These are phyloP conservation scores for Leucocoprinus sp. DNA, from an alignment of 768 basidiomycete genomes.

Conservation along the genomic window DNA sequence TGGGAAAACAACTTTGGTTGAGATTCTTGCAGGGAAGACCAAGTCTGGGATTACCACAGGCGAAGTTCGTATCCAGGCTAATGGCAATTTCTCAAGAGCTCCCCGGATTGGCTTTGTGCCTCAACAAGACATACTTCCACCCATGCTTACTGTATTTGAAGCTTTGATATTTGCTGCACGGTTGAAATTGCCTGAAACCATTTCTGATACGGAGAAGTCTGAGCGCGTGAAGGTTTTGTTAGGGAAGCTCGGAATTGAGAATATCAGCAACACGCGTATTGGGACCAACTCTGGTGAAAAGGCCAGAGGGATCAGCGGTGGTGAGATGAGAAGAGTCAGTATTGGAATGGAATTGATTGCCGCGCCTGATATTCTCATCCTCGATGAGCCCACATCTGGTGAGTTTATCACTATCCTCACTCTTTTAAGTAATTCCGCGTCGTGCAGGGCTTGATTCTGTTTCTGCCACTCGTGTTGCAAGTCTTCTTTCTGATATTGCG, in stretches of 20 bases:
- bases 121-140: constrained; percentile 76
- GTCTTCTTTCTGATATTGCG: constrained; percentile 68
- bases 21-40: constrained; percentile 77
- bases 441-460: constrained; percentile 72
- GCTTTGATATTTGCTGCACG: constrained; percentile 80
- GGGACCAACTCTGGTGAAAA: constrained; percentile 57
- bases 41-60: constrained; percentile 71
- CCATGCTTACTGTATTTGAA: constrained; percentile 74
- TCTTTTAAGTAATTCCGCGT: constrained; percentile 4
- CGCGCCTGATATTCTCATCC: constrained; percentile 72
- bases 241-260: constrained; percentile 67
- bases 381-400: constrained; percentile 81
- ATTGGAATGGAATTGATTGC: constrained; percentile 88
- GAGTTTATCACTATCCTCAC: constrained; percentile 24
- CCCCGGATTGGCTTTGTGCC: constrained; percentile 81
- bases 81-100: constrained; percentile 15
- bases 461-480: constrained; percentile 74
- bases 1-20: constrained; percentile 87
- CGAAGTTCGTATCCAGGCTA: constrained; percentile 44
- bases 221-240: constrained; percentile 64
- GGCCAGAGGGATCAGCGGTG: constrained; percentile 80
- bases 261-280: constrained; percentile 65
- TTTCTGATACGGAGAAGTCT: constrained; percentile 53
- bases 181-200: constrained; percentile 70
- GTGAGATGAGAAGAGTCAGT: constrained; percentile 84